Conservation (phyloP, 2,329 filamentous ascomycete genomes). For the Monilinia fructigena region DNA sequence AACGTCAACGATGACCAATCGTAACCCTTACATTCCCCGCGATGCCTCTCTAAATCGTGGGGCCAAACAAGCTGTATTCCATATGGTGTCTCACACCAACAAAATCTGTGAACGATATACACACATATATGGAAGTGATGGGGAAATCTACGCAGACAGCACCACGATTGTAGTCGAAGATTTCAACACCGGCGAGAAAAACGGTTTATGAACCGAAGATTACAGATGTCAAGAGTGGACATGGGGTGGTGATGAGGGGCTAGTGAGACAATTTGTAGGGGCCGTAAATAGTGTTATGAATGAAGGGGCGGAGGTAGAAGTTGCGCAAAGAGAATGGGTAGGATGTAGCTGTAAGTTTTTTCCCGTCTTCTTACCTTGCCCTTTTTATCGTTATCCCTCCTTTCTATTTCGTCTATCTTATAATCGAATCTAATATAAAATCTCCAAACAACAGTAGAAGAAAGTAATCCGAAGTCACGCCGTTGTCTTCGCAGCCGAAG, state of each 20-base stretch:
- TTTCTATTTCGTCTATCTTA: background rate
- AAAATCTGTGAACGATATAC: slow-evolving; percentile 84
- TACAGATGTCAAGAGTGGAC: slow-evolving; percentile 53
- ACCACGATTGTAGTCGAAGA: slow-evolving; percentile 71
- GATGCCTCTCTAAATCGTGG: slow-evolving; percentile 42
- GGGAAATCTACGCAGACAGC: slow-evolving; percentile 85
- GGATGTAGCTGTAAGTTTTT: slow-evolving; percentile 60
- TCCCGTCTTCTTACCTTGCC: background rate
- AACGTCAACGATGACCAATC: slow-evolving; percentile 88
- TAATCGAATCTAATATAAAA: background rate
- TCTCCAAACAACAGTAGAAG: slow-evolving; percentile 55
- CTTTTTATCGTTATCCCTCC: background rate
- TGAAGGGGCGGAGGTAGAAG: slow-evolving; percentile 60
- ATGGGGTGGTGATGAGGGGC: slow-evolving; percentile 79
- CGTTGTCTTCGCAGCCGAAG: slow-evolving; percentile 90
- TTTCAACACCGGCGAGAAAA: slow-evolving; percentile 56
- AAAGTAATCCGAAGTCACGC: slow-evolving; percentile 90
- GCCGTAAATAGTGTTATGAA: slow-evolving; percentile 80
- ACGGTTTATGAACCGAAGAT: slow-evolving; percentile 59
- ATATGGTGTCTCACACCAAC: slow-evolving; percentile 91
- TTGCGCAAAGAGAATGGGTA: slow-evolving; percentile 72
- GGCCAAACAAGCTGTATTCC: slow-evolving; percentile 83
- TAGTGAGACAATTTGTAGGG: slow-evolving; percentile 77
- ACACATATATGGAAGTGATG: slow-evolving; percentile 79
- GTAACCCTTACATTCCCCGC: slow-evolving; percentile 78